A percentile compares a stretch with the other conserved stretches of the same genome.
Evolutionary conservation across 768 basidiomycete genomes (phyloP).

Genomic region (Xerocomellus dryophilus): DNA sequence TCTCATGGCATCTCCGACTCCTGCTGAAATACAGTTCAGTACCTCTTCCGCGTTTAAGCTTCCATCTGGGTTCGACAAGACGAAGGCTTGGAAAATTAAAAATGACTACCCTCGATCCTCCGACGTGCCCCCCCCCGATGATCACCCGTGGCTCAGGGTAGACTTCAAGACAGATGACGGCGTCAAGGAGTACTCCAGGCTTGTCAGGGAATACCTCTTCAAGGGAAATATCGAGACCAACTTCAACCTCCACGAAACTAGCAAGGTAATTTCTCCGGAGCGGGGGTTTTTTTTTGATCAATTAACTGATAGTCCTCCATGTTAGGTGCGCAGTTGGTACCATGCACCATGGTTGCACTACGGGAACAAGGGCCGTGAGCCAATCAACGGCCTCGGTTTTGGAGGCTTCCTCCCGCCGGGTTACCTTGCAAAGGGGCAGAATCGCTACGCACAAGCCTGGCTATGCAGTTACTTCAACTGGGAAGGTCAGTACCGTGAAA

Average conservation of each 20-base stretch:
- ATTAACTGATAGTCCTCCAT: not conserved
- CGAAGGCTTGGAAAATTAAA: not conserved
- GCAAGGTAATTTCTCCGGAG: not conserved
- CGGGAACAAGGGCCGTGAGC: not conserved
- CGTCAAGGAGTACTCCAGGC: not conserved
- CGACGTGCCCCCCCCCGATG: too few species aligned
- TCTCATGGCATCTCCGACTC: not conserved
- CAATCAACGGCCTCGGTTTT: not conserved
- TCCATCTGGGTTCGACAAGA: not conserved
- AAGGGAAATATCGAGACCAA: not conserved
- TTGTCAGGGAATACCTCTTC: not conserved
- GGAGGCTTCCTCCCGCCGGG: not conserved
- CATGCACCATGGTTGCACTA: slow-evolving; percentile 2
- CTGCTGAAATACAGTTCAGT: not conserved
- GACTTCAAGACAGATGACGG: not conserved
- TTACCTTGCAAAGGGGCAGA: not conserved
- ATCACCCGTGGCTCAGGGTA: not conserved
- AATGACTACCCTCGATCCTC: not conserved
- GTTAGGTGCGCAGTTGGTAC: not conserved
- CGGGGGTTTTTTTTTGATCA: not conserved
- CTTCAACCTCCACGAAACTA: not conserved
- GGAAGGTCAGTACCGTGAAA: not conserved
- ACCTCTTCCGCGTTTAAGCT: not conserved
- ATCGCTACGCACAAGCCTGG: not conserved
- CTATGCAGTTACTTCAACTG: slow-evolving; percentile 4